These are phyloP conservation scores for Panellus pusillus DNA, from an alignment of 768 basidiomycete species.

Conservation along the genomic window DNA sequence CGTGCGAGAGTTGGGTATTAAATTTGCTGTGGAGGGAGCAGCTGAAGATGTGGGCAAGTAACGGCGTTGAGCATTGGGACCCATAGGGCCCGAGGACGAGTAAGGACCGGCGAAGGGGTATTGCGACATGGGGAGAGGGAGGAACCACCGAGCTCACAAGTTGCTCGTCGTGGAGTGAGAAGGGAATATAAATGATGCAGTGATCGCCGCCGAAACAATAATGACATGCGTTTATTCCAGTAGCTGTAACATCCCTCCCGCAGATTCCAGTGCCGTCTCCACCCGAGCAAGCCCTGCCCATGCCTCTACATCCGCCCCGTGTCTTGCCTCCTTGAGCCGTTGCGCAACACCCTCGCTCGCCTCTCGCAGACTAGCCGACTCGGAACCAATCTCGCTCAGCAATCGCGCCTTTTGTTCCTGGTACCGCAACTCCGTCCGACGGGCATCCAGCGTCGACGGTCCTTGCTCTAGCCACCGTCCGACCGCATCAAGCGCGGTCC, in stretches of 20 bases:
- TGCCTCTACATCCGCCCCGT: constrained; percentile 38
- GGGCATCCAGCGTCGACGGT: constrained; percentile 4
- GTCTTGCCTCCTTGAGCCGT: constrained; percentile 50
- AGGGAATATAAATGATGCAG: constrained; percentile 12
- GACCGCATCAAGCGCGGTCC: constrained; percentile 47
- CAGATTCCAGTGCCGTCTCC: constrained; percentile 15
- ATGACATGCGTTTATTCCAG: not conserved
- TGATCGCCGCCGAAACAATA: not conserved
- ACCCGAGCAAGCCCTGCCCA: constrained; percentile 42
- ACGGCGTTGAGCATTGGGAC: constrained; percentile 40
- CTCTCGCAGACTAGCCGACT: constrained; percentile 36
- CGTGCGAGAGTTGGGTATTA: constrained; percentile 39
- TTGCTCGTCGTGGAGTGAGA: constrained; percentile 15
- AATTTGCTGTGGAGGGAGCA: constrained; percentile 53
- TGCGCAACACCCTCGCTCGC: constrained; percentile 51
- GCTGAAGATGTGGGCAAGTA: constrained; percentile 40
- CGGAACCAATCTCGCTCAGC: constrained; percentile 34
- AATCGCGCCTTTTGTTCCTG: constrained; percentile 41
- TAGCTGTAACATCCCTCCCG: not conserved
- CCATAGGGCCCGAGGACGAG: constrained; percentile 24
- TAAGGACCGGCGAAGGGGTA: constrained; percentile 16
- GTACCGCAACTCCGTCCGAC: constrained; percentile 40
- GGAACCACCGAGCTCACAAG: no score
- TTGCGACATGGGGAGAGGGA: constrained; percentile 16
- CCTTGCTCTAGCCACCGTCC: constrained; percentile 50